Conservation (phyloP, 31 red algal species). For the Odonthalia washingtoniensis region DNA sequence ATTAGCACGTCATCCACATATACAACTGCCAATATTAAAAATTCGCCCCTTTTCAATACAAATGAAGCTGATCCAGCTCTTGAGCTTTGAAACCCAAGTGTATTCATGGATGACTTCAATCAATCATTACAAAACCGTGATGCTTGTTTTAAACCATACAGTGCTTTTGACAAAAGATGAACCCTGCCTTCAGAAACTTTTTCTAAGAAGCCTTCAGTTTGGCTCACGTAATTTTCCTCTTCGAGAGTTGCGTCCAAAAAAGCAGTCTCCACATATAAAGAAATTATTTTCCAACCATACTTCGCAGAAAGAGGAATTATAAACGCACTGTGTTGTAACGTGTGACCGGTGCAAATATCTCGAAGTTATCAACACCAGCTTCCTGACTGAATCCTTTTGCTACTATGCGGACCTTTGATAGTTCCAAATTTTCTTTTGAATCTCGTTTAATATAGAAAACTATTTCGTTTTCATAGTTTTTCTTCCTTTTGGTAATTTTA, state of each 20-base stretch:
- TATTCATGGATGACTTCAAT: background rate
- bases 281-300: background rate
- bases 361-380: constrained; percentile 44
- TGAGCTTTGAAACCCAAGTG: background rate
- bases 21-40: background rate
- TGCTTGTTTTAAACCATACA: constrained; percentile 41
- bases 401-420: constrained; percentile 33
- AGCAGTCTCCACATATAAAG: constrained; percentile 48
- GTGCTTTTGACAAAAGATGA: constrained; percentile 16
- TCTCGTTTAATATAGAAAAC: background rate
- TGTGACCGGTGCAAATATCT: constrained; percentile 44
- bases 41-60: background rate
- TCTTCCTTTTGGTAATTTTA: background rate
- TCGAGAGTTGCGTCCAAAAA: constrained; percentile 49
- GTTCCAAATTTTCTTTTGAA: background rate
- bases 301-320: constrained; percentile 4
- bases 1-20: background rate
- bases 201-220: constrained; percentile 33
- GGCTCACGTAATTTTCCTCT: constrained; percentile 56
- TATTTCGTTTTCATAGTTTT: background rate
- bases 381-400: constrained; percentile 50
- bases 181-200: background rate
- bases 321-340: constrained; percentile 30
- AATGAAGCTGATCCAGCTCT: background rate
- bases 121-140: constrained; percentile 12